Percentiles rank a stretch among this genome's conserved stretches.
phyloP scores from a whole-genome alignment of 805 yeast genomes.

The Yarrowia sp. region DNA sequence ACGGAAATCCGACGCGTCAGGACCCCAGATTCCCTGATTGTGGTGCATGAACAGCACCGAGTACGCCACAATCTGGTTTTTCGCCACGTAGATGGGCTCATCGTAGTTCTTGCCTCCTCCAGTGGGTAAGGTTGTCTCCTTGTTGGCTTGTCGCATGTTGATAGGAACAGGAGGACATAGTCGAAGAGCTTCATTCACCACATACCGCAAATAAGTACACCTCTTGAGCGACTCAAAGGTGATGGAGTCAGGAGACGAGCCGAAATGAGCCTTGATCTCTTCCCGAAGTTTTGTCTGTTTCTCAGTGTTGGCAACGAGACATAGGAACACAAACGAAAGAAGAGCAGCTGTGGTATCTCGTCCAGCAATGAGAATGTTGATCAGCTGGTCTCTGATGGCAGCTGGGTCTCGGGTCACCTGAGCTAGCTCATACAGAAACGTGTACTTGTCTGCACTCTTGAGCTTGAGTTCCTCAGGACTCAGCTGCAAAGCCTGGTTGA shows the following conservation, averaged over 20 bases:
- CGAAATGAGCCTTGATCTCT: conserved; percentile 52
- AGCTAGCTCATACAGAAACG: conserved; percentile 58
- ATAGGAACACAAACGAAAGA: conserved; percentile 55
- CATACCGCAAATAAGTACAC: conserved; percentile 56
- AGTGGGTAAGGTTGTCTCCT: conserved; percentile 57
- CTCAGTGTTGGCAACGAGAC: conserved; percentile 52
- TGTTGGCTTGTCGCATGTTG: conserved; percentile 57
- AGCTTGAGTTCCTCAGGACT: conserved; percentile 36
- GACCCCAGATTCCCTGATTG: conserved; percentile 53
- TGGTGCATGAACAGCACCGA: conserved; percentile 56
- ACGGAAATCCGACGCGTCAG: conserved; percentile 54
- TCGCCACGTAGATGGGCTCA: conserved; percentile 54
- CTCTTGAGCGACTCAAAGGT: conserved; percentile 59
- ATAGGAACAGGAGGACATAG: conserved; percentile 62
- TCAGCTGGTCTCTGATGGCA: conserved; percentile 58
- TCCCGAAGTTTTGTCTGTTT: conserved; percentile 50
- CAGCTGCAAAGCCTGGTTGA: conserved; percentile 51
- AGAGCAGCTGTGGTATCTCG: conserved; percentile 64
- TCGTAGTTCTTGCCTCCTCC: conserved; percentile 59
- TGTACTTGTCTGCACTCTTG: conserved; percentile 51
- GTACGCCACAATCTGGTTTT: conserved; percentile 55
- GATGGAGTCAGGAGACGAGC: conserved; percentile 46
- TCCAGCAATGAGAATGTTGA: conserved; percentile 61
- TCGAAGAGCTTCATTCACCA: conserved; percentile 58
- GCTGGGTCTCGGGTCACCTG: conserved; percentile 58